phyloP scores from a whole-genome alignment of 768 basidiomycete species.

The Phanerochaete carnosa region DNA sequence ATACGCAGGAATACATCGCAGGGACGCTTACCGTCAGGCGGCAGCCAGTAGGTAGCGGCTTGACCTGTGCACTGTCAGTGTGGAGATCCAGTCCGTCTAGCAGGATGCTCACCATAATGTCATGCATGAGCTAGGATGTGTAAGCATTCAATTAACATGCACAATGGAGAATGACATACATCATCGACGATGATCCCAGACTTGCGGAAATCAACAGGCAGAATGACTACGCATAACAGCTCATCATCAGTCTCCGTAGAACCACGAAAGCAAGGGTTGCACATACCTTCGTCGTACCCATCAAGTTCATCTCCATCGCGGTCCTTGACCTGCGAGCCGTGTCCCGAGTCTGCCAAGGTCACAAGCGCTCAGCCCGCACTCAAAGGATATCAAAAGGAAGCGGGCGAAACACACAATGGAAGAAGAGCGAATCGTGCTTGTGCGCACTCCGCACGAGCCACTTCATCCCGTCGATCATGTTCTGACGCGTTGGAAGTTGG shows the following conservation, averaged over 20 bases:
- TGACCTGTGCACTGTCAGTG: conserved; percentile 23
- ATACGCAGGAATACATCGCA: neutral
- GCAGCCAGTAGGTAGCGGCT: conserved; percentile 79
- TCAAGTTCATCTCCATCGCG: conserved; percentile 80
- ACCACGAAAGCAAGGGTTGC: no score
- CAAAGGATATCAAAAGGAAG: neutral
- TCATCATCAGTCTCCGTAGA: neutral
- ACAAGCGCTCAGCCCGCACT: neutral
- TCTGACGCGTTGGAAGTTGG: conserved; percentile 69
- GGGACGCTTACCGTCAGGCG: conserved; percentile 70
- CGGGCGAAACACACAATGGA: conserved; percentile 62
- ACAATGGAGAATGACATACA: conserved; percentile 40
- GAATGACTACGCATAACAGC: conserved; percentile 74
- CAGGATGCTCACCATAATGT: conserved; percentile 56
- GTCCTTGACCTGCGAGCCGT: conserved; percentile 90
- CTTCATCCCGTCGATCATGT: conserved; percentile 84
- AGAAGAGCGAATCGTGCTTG: conserved; percentile 85
- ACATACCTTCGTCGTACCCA: conserved; percentile 74
- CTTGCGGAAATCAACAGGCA: conserved; percentile 69
- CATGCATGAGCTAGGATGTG: conserved; percentile 58
- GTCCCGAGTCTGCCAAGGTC: conserved; percentile 57
- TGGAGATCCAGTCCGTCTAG: neutral
- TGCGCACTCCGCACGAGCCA: conserved; percentile 86
- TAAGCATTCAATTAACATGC: neutral
- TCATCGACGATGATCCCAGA: conserved; percentile 87